Base-by-base conservation (phyloP, 208 protist species). In the Porcisia deanei region DNA sequence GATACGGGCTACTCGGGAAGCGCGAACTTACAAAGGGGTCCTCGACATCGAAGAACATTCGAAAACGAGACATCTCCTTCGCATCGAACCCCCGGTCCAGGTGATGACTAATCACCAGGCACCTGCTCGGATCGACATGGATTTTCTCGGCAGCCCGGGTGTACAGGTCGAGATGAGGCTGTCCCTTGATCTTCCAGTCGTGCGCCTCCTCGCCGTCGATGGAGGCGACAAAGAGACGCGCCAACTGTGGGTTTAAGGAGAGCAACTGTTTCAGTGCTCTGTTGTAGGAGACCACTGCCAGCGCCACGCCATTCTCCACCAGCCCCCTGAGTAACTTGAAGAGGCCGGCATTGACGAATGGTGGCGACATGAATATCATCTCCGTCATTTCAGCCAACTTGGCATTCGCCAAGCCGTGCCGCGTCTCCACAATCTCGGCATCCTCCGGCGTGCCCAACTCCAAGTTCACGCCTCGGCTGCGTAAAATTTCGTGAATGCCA, bases 31-130 rank as follows among this genome's bases (percentile, higher is more conserved):
- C 89, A 87, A 97, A 97, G 2, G 83, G 87, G 37, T 95, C 91
- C 67, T 97, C 91, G 22, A 97, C 85, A 69, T 97, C 92, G 63
- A 97, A 84, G 68, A 97, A 94, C 94, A 96, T 97, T 60, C 88
- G 88, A 64, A 96, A 97, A 66, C 79, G 37, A 0, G 85, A 86
- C 55, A 97, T 71, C 45, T 86, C 87, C 57, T 81, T 75, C 3
- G 88, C 92, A 41, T 71, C 78, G 76, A 91, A 97, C 52, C 81
- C 88, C 45, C 91, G 87, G 73, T 96, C 94, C 2, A 97, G 81
- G 73, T 97, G 88, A 54, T 87, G 84, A 25, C 88, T 87, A 52
- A 96, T 88, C 59, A 96, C 89, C 37, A 97, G 65, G 76, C 94
- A 97, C 16, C 89, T 81, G 22, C 64, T 73, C 7, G 91, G 87